Conservation (phyloP, 345 rosid genomes). For the Rhodamnia argentea region DNA sequence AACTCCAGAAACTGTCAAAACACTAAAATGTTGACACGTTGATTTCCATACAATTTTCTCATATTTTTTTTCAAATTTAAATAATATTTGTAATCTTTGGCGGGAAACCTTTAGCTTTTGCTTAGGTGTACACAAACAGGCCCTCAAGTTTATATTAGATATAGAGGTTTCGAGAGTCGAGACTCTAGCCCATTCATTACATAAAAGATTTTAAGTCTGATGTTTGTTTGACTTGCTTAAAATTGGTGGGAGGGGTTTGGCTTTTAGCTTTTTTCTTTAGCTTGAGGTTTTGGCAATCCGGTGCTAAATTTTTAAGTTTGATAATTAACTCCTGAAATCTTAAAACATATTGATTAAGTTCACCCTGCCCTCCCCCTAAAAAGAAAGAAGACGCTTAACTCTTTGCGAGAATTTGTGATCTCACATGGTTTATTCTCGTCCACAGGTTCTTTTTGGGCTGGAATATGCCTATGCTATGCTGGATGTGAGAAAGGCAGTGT, state of each 20-base stretch:
- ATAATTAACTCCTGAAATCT: neutral
- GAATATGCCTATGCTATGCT: constrained; percentile 64
- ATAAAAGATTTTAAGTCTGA: neutral
- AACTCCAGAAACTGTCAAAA: neutral
- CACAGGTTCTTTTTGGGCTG: constrained; percentile 84
- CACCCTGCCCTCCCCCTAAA: neutral
- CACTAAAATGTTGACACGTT: neutral
- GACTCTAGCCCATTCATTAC: neutral
- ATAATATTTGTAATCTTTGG: neutral
- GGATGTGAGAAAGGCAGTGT: constrained; percentile 30
- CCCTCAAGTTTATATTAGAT: neutral
- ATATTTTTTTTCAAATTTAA: neutral
- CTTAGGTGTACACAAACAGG: neutral
- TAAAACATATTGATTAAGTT: neutral
- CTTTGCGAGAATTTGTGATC: neutral
- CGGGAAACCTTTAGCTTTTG: neutral
- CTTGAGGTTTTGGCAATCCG: neutral
- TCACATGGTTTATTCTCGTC: neutral
- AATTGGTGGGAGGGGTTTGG: neutral
- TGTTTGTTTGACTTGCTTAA: neutral
- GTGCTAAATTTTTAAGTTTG: neutral
- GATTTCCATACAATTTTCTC: neutral
- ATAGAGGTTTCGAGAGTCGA: neutral
- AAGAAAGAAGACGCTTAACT: neutral
- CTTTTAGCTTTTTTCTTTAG: neutral